Conservation (phyloP, 108 stramenopile species). For the Nitzschia sp. region DNA sequence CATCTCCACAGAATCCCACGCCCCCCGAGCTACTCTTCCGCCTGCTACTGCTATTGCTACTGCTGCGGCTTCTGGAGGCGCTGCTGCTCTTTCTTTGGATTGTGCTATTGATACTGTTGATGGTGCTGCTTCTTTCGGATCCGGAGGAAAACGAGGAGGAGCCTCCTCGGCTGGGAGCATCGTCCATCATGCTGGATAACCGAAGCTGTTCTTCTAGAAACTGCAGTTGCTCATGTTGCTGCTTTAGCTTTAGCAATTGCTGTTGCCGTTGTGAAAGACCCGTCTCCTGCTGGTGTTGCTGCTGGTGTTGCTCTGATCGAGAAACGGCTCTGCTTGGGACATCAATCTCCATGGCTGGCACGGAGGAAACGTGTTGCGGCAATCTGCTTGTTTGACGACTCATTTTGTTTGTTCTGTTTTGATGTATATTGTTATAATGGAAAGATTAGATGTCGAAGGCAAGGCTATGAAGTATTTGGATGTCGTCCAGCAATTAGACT, state of each 20-base stretch:
- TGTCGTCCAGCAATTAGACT: no score
- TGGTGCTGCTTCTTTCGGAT: neutral
- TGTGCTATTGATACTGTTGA: neutral
- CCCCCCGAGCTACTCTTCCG: neutral
- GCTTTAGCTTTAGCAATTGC: slow-evolving; percentile 6
- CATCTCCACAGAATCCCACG: slow-evolving; percentile 8
- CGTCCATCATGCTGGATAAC: neutral
- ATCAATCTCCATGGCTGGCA: neutral
- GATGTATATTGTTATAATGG: no score
- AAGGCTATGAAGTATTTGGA: no score
- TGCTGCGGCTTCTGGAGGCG: neutral
- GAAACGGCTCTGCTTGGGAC: neutral
- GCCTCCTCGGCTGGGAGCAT: neutral
- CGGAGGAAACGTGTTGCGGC: neutral
- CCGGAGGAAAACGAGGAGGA: neutral
- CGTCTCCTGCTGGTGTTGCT: no score
- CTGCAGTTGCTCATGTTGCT: slow-evolving; percentile 11
- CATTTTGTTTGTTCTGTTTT: no score
- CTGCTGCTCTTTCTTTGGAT: no score
- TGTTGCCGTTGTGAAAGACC: neutral
- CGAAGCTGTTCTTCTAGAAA: slow-evolving; percentile 3
- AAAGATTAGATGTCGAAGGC: no score
- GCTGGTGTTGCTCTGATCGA: no score
- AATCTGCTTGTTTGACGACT: no score
- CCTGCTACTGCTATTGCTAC: neutral